phyloP scores from a whole-genome alignment of 495 filamentous ascomycete genomes.

The Neurospora sp. region DNA sequence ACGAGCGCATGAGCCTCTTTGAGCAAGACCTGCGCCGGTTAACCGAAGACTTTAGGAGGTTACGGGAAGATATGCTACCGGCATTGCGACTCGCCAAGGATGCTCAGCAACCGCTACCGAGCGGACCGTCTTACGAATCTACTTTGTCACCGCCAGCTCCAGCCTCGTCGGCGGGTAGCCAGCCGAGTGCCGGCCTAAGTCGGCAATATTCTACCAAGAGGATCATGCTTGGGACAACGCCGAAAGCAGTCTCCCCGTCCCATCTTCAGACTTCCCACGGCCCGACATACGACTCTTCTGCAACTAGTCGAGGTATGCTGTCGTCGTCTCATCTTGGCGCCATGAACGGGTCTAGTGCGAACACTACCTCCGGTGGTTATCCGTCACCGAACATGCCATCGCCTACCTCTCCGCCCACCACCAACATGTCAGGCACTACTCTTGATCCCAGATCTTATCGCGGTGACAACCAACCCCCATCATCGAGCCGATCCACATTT shows the following conservation, averaged over 20 bases:
- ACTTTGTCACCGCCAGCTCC: slow-evolving; percentile 43
- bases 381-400: slow-evolving; percentile 68
- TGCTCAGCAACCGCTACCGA: slow-evolving; percentile 75
- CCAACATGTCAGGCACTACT: slow-evolving; percentile 31
- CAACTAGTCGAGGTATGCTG: slow-evolving; percentile 50
- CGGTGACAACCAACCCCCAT: slow-evolving; percentile 32
- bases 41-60: slow-evolving; percentile 70
- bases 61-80: slow-evolving; percentile 85
- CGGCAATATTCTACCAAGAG: slow-evolving; percentile 88
- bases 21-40: slow-evolving; percentile 74
- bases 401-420: slow-evolving; percentile 64
- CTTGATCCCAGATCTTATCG: slow-evolving; percentile 49
- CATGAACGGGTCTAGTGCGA: slow-evolving; percentile 53
- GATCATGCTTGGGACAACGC: slow-evolving; percentile 69
- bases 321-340: slow-evolving; percentile 69
- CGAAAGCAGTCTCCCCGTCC: slow-evolving; percentile 71
- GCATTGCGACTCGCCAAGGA: slow-evolving; percentile 86
- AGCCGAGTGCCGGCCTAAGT: slow-evolving; percentile 46
- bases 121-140: slow-evolving; percentile 30
- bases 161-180: slow-evolving; percentile 37
- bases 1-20: slow-evolving; percentile 71
- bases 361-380: slow-evolving; percentile 44
- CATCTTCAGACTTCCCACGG: slow-evolving; percentile 52
- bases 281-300: slow-evolving; percentile 44
- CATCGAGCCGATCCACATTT: slow-evolving; percentile 37